phyloP scores from a whole-genome alignment of 176 grass and related monocot species.

The Zea luxurians region DNA sequence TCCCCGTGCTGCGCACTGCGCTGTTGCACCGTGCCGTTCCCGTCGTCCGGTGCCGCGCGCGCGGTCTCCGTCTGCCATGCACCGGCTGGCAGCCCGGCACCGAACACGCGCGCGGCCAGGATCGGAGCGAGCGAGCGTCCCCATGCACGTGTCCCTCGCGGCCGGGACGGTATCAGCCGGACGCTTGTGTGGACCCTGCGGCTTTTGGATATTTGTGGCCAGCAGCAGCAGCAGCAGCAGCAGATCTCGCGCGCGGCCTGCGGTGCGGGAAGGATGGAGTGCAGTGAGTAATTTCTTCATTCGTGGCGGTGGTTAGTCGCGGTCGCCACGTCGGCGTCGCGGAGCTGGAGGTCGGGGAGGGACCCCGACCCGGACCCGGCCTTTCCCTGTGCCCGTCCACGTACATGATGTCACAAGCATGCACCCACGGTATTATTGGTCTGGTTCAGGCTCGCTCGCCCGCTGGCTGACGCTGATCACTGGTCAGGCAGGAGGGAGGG shows the following conservation, averaged over 20 bases:
- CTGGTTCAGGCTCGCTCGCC: background rate
- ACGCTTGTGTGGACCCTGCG: background rate
- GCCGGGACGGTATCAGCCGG: background rate
- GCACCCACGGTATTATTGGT: background rate
- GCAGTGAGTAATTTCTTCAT: too few species aligned
- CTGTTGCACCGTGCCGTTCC: too few species aligned
- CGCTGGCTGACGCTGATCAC: background rate
- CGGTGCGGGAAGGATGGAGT: too few species aligned
- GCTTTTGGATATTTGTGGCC: background rate
- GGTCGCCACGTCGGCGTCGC: conserved; percentile 7
- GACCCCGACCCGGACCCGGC: background rate
- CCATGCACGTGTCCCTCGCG: background rate
- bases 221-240: too few species aligned
- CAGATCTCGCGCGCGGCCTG: too few species aligned
- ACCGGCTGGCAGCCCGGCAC: background rate
- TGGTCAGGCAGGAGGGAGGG: background rate
- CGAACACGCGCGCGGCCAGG: background rate
- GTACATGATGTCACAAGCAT: background rate
- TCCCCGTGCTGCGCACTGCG: too few species aligned
- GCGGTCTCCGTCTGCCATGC: too few species aligned
- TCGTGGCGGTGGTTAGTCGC: background rate
- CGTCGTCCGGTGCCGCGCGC: too few species aligned
- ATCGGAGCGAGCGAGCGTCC: too few species aligned
- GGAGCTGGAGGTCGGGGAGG: background rate
- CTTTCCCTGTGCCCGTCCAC: background rate